Evolutionary conservation across 257 asterid genomes (phyloP), one percentile per base, ranked within the genome.

Genomic region (Rehmannia glutinosa): DNA sequence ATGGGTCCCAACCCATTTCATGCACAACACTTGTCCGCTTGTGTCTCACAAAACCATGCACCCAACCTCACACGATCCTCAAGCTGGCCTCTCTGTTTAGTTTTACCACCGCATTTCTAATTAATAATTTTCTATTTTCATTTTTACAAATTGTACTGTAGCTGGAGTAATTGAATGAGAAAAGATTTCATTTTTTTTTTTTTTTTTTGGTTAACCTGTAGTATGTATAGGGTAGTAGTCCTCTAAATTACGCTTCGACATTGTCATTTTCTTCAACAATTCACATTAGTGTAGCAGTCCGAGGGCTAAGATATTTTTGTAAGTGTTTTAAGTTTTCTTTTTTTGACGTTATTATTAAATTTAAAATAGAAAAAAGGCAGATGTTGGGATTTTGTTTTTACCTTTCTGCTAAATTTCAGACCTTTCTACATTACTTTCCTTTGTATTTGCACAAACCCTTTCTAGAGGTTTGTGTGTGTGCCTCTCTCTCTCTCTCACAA

Each of bases 321-420:
- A 13, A 11, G 4, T 62, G 9, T 32, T 21, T 6, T 23, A 8
- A 11, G 8, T 51, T 23, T 35, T 12, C 25, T 15, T 2, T 33
- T 23, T 27, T 38, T 28, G 19, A 52, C 36, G 35, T 38, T 36
- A 25, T 52, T 62, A 62, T 20, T 50, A 68, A 12, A 25, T 6
- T 8, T 2, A 1, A 5, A 11, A 33, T 13, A 43, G 0, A 17
- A 54, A 32, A 33, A 43, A 60, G 12, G 21, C 36, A 21, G 49
- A 59, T 57, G 30, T 77, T 57, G 73, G 24, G 71, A 35, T 49
- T 65, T 65, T 49, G 50, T 23, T 35, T 52, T 56, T 62, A 27
- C 56, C 70, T 8, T 66, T 58, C 64, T 43, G 47, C 68, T 57
- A n/a, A 66, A 74, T 52, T 70, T 25, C 52, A 46, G 74, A 70